Evolutionary conservation across 2,329 filamentous ascomycete genomes (phyloP).

Genomic region (Epichloe hybrida): DNA sequence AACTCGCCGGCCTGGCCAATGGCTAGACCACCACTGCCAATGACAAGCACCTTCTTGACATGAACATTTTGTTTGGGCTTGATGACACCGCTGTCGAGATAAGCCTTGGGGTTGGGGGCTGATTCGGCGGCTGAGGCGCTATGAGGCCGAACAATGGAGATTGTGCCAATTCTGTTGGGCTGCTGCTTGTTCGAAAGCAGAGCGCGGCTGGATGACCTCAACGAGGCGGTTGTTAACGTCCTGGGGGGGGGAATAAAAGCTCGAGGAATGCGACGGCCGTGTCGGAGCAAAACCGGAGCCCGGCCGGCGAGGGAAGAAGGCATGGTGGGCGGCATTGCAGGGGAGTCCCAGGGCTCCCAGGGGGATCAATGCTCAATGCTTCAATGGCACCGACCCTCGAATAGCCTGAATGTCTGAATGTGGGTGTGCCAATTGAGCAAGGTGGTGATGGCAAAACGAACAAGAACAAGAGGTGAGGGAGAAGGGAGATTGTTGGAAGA

Average conservation of each 20-base stretch:
- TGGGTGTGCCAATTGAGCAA: conserved; percentile 16
- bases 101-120: conserved; percentile 72
- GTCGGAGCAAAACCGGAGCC: conserved; percentile 43
- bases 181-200: conserved; percentile 18
- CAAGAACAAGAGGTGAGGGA: not conserved
- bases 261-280: conserved; percentile 35
- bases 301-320: conserved; percentile 36
- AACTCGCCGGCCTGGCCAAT: conserved; percentile 98
- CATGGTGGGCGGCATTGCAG: conserved; percentile 27
- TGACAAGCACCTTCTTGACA: conserved; percentile 94
- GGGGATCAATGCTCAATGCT: conserved; percentile 18
- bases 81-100: conserved; percentile 77
- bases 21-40: conserved; percentile 86
- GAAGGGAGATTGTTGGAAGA: conserved; percentile 6
- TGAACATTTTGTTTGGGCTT: conserved; percentile 68
- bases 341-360: conserved; percentile 11
- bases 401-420: conserved; percentile 16
- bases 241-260: conserved; percentile 26
- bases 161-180: conserved; percentile 34
- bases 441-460: conserved; percentile 6
- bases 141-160: conserved; percentile 28
- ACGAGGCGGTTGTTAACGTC: conserved; percentile 27
- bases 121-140: conserved; percentile 41
- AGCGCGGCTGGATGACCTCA: conserved; percentile 19
- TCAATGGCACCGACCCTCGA: conserved; percentile 21